Conservation (phyloP, 1,139 yeast species). For the Hansenula sp. region DNA sequence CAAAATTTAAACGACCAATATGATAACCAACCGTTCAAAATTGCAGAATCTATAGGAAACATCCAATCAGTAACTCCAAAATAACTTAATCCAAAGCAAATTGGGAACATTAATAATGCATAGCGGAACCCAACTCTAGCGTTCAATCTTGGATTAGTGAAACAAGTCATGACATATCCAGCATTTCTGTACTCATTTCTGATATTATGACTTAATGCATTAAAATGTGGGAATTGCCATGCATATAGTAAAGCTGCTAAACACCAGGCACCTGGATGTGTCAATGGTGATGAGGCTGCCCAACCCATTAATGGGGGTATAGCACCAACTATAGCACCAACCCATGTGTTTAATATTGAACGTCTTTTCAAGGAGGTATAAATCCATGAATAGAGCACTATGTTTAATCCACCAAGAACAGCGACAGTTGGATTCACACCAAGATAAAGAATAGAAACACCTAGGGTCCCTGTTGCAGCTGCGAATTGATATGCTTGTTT, state of each 20-base stretch:
- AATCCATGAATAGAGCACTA: slow-evolving; percentile 79
- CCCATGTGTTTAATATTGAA: slow-evolving; percentile 92
- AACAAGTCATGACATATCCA: slow-evolving; percentile 95
- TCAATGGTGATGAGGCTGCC: slow-evolving; percentile 86
- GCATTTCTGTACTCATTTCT: slow-evolving; percentile 86
- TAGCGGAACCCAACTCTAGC: slow-evolving; percentile 92
- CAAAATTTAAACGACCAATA: slow-evolving; percentile 80
- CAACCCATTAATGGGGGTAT: slow-evolving; percentile 99
- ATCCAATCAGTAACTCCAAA: slow-evolving; percentile 79
- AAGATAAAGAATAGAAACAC: slow-evolving; percentile 59
- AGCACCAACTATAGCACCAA: slow-evolving; percentile 97
- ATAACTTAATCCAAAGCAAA: slow-evolving; percentile 79
- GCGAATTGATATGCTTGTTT: slow-evolving; percentile 80
- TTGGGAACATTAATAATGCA: slow-evolving; percentile 85
- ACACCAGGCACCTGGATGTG: slow-evolving; percentile 94
- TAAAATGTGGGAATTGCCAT: slow-evolving; percentile 99
- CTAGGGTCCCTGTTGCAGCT: slow-evolving; percentile 62
- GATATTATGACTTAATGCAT: slow-evolving; percentile 83
- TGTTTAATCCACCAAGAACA: slow-evolving; percentile 67
- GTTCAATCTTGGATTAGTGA: slow-evolving; percentile 84
- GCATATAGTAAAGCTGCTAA: slow-evolving; percentile 86
- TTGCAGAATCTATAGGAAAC: slow-evolving; percentile 73
- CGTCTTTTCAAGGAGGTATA: slow-evolving; percentile 87
- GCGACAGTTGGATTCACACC: slow-evolving; percentile 92
- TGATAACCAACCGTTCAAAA: slow-evolving; percentile 83